Evolutionary conservation across 441 rosid genomes (phyloP).

Genomic region (Eutrema salsugineum): DNA sequence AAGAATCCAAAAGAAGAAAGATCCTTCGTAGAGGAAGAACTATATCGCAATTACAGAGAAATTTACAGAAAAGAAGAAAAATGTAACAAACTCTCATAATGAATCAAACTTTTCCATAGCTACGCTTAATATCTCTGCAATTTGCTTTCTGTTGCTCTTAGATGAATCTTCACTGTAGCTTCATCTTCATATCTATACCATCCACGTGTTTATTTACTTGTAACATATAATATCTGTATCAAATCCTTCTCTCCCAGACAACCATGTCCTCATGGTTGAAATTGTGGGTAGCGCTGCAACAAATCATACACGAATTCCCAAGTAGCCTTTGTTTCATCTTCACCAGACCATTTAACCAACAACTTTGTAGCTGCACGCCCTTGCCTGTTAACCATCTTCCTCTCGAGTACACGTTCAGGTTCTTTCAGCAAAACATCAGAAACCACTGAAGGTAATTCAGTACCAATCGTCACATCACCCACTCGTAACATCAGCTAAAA

Average conservation of each 20-base stretch:
- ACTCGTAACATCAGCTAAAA: neutral
- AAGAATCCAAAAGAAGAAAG: too few species aligned
- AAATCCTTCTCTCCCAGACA: neutral
- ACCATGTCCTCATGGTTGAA: neutral
- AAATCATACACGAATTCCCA: neutral
- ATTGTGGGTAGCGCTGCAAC: neutral
- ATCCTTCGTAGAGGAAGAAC: too few species aligned
- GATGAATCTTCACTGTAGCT: too few species aligned
- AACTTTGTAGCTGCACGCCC: neutral
- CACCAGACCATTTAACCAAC: neutral
- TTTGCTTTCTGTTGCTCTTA: too few species aligned
- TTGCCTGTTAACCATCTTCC: neutral
- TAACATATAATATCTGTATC: neutral
- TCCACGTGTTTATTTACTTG: neutral
- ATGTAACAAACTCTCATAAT: too few species aligned
- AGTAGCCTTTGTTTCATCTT: neutral
- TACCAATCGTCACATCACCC: too few species aligned
- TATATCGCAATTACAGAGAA: too few species aligned
- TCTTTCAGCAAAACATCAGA: neutral
- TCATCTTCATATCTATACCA: too few species aligned
- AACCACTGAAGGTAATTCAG: neutral
- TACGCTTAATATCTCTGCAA: too few species aligned
- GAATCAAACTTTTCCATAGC: too few species aligned
- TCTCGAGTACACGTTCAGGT: fast-evolving
- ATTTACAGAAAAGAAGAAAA: too few species aligned